These are phyloP conservation scores for Microbotryum lychnidis-dioicae DNA, from an alignment of 1,284 basidiomycete species.

Conservation along the genomic window DNA sequence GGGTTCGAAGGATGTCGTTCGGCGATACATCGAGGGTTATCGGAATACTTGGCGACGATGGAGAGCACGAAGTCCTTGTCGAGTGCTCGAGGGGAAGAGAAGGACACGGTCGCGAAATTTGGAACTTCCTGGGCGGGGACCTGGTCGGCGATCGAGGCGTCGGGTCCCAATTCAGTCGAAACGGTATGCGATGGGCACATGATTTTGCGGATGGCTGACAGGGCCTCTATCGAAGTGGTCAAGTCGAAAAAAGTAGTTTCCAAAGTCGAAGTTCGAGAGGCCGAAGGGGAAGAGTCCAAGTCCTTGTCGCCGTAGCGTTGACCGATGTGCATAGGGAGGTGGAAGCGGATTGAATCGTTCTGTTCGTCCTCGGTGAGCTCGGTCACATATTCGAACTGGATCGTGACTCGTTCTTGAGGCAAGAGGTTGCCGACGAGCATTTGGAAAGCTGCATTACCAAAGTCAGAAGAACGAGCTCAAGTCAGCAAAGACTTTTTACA, in stretches of 20 bases:
- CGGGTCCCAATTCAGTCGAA: conserved; percentile 16
- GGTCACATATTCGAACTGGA: conserved; percentile 17
- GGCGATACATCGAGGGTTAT: conserved; percentile 29
- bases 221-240: conserved; percentile 4
- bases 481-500: neutral
- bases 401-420: conserved; percentile 6
- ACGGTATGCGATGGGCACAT: conserved; percentile 15
- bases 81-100: conserved; percentile 7
- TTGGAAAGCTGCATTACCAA: conserved; percentile 7
- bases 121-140: neutral
- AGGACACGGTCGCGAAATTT: conserved; percentile 11
- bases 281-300: neutral
- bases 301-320: conserved; percentile 10
- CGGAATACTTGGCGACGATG: conserved; percentile 21
- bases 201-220: conserved; percentile 8
- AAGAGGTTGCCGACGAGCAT: conserved; percentile 15
- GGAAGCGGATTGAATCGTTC: conserved; percentile 15
- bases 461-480: too few species aligned
- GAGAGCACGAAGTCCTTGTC: conserved; percentile 31
- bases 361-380: conserved; percentile 24
- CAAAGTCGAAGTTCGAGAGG: neutral
- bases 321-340: conserved; percentile 16
- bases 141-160: conserved; percentile 21
- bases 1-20: conserved; percentile 18
- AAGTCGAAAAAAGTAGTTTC: neutral